phyloP scores from a whole-genome alignment of 83 land plant species.

The Larix sibirica region DNA sequence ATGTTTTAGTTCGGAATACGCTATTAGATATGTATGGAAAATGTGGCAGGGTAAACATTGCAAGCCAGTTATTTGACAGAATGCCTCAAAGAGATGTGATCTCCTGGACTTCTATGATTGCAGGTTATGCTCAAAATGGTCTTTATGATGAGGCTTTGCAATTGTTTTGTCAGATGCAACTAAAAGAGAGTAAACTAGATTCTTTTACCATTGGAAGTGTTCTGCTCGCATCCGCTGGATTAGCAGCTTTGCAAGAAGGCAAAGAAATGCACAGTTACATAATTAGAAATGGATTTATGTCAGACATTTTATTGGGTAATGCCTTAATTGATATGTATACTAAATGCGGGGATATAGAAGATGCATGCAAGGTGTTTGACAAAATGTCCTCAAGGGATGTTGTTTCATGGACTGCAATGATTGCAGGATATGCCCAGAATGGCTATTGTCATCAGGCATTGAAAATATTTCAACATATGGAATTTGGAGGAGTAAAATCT shows the following conservation, averaged over 20 bases:
- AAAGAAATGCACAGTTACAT: slow-evolving; percentile 15
- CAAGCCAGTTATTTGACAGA: not conserved
- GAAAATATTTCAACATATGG: slow-evolving; percentile 22
- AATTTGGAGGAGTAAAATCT: slow-evolving; percentile 8
- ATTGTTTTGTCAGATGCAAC: too few species aligned
- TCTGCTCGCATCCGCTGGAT: slow-evolving; percentile 5
- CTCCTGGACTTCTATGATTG: too few species aligned
- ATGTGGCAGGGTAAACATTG: not conserved
- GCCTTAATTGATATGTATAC: slow-evolving; percentile 45
- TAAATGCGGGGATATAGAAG: slow-evolving; percentile 18
- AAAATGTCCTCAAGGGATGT: slow-evolving; percentile 23
- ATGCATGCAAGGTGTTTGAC: slow-evolving; percentile 27
- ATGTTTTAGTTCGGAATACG: slow-evolving; percentile 52
- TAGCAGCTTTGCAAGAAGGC: slow-evolving; percentile 19
- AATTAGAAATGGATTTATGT: slow-evolving; percentile 5
- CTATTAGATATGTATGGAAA: slow-evolving; percentile 18
- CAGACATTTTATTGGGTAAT: slow-evolving; percentile 28
- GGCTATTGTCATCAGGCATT: slow-evolving; percentile 28
- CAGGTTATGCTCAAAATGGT: too few species aligned
- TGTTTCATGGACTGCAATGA: slow-evolving; percentile 55
- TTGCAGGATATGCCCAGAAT: slow-evolving; percentile 40
- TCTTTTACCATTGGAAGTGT: not conserved
- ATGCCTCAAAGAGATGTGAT: too few species aligned
- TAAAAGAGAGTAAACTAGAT: too few species aligned
- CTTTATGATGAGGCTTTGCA: too few species aligned